phyloP scores from a whole-genome alignment of 2,329 filamentous ascomycete genomes.

The Arthrobotrys musiformis region DNA sequence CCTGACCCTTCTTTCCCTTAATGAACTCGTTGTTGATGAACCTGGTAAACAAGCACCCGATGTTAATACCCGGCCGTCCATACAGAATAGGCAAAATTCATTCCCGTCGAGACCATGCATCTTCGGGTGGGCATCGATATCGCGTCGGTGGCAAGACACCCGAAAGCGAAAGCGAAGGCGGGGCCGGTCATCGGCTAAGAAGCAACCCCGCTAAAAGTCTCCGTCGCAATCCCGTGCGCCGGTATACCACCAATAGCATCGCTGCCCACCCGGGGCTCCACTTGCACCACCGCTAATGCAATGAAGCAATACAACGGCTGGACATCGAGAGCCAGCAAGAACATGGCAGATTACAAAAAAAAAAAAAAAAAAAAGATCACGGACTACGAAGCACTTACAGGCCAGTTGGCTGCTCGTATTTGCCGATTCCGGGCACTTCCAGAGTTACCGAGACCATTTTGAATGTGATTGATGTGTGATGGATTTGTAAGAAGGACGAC shows the following conservation, averaged over 20 bases:
- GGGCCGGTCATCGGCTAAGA: neutral
- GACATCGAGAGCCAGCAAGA: neutral
- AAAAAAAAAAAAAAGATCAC: neutral
- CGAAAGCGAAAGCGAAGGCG: neutral
- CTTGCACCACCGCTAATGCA: neutral
- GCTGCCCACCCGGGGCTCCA: no score
- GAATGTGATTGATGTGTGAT: neutral
- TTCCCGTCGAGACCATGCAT: constrained; percentile 53
- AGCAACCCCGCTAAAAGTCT: constrained; percentile 39
- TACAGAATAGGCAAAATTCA: constrained; percentile 43
- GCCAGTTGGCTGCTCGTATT: constrained; percentile 67
- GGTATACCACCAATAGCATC: no score
- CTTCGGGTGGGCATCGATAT: neutral
- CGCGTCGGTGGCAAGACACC: constrained; percentile 23
- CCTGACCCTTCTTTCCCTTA: constrained; percentile 83
- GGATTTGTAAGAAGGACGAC: neutral
- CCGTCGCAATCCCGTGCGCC: constrained; percentile 4
- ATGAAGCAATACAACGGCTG: neutral
- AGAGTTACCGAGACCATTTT: constrained; percentile 44
- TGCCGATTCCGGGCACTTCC: constrained; percentile 60
- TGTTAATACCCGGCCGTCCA: constrained; percentile 13
- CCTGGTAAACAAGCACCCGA: constrained; percentile 64
- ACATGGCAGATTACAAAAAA: neutral
- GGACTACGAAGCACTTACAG: constrained; percentile 55
- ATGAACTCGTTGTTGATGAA: constrained; percentile 96